These are phyloP conservation scores for Rosa rugosa DNA, from an alignment of 306 rosid species.

Conservation along the genomic window DNA sequence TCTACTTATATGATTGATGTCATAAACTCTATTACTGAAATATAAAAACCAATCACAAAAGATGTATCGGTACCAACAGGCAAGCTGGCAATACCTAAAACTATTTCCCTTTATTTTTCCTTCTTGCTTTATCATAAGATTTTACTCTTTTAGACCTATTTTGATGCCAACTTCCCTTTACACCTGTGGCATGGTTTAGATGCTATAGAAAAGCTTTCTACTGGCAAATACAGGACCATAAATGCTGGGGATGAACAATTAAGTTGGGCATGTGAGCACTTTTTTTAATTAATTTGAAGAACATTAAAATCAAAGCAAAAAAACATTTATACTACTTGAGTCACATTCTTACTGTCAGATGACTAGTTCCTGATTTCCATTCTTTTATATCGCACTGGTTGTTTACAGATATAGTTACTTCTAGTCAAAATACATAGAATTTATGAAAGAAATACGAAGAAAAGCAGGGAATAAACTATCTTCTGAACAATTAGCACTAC, in stretches of 20 bases:
- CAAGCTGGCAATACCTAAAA: background rate
- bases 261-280: constrained; percentile 6
- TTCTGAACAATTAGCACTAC: background rate
- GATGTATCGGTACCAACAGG: background rate
- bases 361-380: background rate
- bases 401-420: background rate
- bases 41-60: background rate
- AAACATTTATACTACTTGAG: background rate
- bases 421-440: background rate
- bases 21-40: background rate
- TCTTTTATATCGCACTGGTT: background rate
- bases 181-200: too few species aligned
- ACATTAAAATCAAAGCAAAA: background rate
- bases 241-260: background rate
- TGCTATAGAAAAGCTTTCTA: background rate
- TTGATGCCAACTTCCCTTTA: background rate
- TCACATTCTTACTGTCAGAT: background rate
- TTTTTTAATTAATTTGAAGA: background rate
- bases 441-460: constrained; percentile 10
- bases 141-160: background rate
- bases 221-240: background rate
- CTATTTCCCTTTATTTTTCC: background rate
- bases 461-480: background rate
- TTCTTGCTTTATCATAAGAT: background rate
- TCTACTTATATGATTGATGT: background rate